phyloP scores from a whole-genome alignment of 78 protist species.

The Cavenderia fasciculata region DNA sequence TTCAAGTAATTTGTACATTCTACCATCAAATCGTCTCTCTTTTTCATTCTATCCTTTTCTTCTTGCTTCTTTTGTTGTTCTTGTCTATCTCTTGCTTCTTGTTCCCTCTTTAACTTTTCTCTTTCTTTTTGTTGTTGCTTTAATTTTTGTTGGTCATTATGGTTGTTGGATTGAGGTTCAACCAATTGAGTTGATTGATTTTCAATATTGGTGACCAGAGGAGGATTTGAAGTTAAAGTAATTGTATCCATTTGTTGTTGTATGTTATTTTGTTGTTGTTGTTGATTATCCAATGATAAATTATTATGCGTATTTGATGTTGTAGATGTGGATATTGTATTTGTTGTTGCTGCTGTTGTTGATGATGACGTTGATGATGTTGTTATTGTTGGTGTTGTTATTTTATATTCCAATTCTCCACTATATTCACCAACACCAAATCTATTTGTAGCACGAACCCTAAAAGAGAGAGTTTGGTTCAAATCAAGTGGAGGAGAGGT shows the following conservation, averaged over 20 bases:
- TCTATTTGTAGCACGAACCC: conserved; percentile 52
- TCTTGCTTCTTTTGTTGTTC: not conserved
- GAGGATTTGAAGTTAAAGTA: not conserved
- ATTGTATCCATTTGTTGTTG: not conserved
- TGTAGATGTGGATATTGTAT: not conserved
- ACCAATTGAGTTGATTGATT: not conserved
- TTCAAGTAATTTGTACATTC: conserved; percentile 3
- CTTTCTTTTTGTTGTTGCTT: not conserved
- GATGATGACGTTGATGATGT: not conserved
- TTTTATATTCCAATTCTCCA: not conserved
- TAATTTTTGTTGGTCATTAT: not conserved
- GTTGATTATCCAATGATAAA: no score
- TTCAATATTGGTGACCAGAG: no score
- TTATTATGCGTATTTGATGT: no score
- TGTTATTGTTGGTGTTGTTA: not conserved
- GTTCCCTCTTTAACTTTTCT: not conserved
- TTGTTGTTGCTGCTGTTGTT: not conserved
- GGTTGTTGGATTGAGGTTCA: not conserved
- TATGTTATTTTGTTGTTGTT: no score
- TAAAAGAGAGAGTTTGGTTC: conserved; percentile 5
- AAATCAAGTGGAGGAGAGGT: conserved; percentile 19
- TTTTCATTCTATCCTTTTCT: conserved; percentile 17
- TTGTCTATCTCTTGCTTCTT: not conserved
- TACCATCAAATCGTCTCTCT: not conserved
- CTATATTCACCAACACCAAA: conserved; percentile 62